phyloP scores from a whole-genome alignment of 2,329 filamentous ascomycete species.

The Allantophomopsis lycopodina region DNA sequence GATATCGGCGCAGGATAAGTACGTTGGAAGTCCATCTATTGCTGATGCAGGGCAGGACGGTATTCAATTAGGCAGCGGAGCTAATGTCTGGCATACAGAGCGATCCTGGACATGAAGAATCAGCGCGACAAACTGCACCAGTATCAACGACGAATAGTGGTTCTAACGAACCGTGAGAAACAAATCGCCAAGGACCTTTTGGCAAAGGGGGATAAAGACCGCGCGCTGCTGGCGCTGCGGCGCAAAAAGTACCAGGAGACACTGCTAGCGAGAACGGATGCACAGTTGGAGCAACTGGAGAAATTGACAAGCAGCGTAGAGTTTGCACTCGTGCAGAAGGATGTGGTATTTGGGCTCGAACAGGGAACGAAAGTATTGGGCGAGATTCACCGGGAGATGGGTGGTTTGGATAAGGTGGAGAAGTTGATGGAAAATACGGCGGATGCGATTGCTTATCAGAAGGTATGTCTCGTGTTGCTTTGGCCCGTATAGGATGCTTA shows the following conservation, averaged over 20 bases:
- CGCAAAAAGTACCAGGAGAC: constrained; percentile 96
- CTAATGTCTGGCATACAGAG: constrained; percentile 35
- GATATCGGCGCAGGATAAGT: constrained; percentile 80
- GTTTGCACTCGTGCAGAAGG: constrained; percentile 93
- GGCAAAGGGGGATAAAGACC: constrained; percentile 62
- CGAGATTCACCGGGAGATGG: constrained; percentile 92
- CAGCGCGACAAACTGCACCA: constrained; percentile 95
- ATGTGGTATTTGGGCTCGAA: constrained; percentile 82
- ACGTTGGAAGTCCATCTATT: constrained; percentile 16
- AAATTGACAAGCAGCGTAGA: constrained; percentile 80
- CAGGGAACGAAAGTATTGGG: constrained; percentile 83
- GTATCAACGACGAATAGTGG: constrained; percentile 81
- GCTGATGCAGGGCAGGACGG: not conserved
- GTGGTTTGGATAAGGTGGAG: constrained; percentile 84
- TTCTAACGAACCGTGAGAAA: constrained; percentile 78
- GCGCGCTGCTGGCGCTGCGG: constrained; percentile 75
- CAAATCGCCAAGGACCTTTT: constrained; percentile 76
- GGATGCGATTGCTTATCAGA: constrained; percentile 83
- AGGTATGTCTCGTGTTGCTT: constrained; percentile 35
- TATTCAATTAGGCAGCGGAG: constrained; percentile 3
- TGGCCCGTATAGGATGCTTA: not conserved
- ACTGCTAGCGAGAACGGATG: constrained; percentile 76
- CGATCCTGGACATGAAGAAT: constrained; percentile 93
- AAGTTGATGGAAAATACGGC: constrained; percentile 88
- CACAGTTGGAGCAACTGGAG: constrained; percentile 87